Evolutionary conservation across 257 asterid genomes (phyloP).

Genomic region (Solanum phureja): DNA sequence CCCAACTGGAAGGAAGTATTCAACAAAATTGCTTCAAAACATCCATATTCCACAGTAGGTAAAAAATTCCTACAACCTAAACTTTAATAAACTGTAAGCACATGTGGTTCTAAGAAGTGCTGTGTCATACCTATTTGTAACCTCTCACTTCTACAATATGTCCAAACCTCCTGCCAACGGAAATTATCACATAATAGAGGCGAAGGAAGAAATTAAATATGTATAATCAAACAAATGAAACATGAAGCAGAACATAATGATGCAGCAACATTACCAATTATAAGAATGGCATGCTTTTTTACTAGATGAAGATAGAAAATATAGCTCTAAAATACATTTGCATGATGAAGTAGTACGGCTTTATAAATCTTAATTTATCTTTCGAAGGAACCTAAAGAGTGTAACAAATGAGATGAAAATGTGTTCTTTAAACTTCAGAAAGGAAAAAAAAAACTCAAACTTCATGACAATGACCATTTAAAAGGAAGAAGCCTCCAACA

Average conservation of each 20-base stretch:
- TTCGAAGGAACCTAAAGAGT: background rate
- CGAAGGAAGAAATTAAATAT: background rate
- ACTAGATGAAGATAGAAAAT: background rate
- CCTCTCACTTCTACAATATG: background rate
- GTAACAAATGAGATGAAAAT: background rate
- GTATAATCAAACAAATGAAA: background rate
- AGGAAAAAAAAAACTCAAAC: background rate
- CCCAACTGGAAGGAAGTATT: slow-evolving; percentile 76
- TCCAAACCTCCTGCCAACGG: background rate
- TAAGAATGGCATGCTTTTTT: background rate
- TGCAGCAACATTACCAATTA: background rate
- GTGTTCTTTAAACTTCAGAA: background rate
- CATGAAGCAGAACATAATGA: background rate
- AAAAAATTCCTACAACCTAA: slow-evolving; percentile 8
- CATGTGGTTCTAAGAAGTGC: background rate
- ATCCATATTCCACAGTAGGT: slow-evolving; percentile 85
- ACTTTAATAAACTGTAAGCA: background rate
- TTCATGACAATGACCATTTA: background rate
- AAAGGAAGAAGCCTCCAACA: background rate
- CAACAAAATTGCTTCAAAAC: slow-evolving; percentile 62
- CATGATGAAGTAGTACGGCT: background rate
- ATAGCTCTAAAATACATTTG: background rate
- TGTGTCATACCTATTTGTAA: background rate
- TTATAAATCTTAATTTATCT: background rate
- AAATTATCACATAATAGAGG: background rate